phyloP scores from a whole-genome alignment of 1,284 basidiomycete genomes.

The Tilletia setariae region DNA sequence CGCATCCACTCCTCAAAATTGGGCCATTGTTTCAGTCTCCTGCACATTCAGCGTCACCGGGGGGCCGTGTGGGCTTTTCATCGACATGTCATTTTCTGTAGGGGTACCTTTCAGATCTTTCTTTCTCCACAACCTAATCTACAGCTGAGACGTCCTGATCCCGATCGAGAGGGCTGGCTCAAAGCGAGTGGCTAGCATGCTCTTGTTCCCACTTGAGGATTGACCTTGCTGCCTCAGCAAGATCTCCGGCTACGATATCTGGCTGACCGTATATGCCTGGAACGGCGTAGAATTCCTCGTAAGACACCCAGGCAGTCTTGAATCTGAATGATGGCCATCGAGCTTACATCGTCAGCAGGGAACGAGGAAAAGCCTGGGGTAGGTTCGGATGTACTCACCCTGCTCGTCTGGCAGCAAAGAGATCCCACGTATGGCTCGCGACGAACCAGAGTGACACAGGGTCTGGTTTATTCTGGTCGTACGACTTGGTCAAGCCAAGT shows the following conservation, averaged over 20 bases:
- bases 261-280: slow-evolving; percentile 36
- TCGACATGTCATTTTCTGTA: too few relatives aligned
- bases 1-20: too few relatives aligned
- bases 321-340: slow-evolving; percentile 26
- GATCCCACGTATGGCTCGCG: slow-evolving; percentile 42
- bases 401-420: slow-evolving; percentile 24
- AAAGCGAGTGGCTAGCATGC: background rate
- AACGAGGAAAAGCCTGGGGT: background rate
- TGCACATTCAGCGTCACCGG: too few relatives aligned
- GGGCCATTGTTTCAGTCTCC: too few relatives aligned
- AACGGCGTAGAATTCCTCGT: slow-evolving; percentile 40
- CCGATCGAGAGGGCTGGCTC: too few relatives aligned
- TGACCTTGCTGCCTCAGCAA: slow-evolving; percentile 34
- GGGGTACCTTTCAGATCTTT: too few relatives aligned
- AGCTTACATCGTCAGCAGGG: slow-evolving; percentile 23
- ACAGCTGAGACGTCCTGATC: background rate
- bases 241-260: slow-evolving; percentile 34
- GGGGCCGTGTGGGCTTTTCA: too few relatives aligned
- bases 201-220: slow-evolving; percentile 34
- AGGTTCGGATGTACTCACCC: slow-evolving; percentile 20
- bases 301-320: slow-evolving; percentile 41
- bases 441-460: slow-evolving; percentile 37
- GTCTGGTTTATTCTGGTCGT: slow-evolving; percentile 2
- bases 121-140: too few relatives aligned
- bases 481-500: background rate